Conservation (phyloP, 257 asterid genomes). For the Nicotiana undulata region DNA sequence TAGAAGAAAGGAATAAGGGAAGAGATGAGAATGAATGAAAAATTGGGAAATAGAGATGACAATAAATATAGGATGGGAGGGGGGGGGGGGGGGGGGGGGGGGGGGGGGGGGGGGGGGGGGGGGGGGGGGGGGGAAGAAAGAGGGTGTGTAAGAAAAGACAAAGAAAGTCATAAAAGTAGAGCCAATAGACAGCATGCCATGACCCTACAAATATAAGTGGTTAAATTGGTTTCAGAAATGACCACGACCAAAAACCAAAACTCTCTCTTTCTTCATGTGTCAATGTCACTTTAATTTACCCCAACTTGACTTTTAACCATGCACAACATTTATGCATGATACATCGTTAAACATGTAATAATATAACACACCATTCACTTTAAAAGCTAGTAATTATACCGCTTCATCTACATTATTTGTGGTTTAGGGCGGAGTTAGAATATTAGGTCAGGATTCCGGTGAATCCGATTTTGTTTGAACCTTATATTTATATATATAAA, state of each 20-base stretch:
- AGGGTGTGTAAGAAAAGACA: conserved; percentile 31
- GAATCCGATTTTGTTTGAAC: no score
- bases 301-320: not conserved
- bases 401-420: no score
- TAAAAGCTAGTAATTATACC: no score
- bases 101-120: no score
- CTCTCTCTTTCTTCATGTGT: not conserved
- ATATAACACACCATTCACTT: no score
- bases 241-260: not conserved
- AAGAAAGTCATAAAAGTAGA: conserved; percentile 54
- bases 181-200: conserved; percentile 30
- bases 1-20: not conserved
- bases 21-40: not conserved
- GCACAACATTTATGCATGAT: not conserved
- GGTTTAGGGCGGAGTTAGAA: no score
- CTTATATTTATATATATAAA: no score
- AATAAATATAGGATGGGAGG: conserved; percentile 44
- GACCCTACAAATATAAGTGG: conserved; percentile 33
- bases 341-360: no score
- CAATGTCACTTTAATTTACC: not conserved
- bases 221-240: conserved; percentile 22
- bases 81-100: no score
- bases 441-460: no score
- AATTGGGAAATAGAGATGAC: conserved; percentile 9
- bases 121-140: no score